Evolutionary conservation across 2,329 filamentous ascomycete species (phyloP).

Genomic region (Albophoma yamanashiensis): DNA sequence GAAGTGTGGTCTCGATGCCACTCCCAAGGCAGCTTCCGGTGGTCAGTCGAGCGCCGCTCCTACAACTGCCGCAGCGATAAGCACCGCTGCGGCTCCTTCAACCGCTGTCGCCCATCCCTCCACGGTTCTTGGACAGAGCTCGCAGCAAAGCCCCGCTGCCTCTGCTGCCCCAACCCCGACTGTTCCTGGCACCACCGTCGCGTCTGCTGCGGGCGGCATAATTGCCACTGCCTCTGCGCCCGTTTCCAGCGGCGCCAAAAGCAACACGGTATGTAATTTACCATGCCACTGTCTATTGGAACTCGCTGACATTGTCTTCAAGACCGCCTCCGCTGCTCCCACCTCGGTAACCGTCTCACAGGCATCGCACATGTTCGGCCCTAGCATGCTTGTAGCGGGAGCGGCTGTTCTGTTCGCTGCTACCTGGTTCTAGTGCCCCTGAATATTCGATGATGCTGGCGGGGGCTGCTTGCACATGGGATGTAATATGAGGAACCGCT

Average conservation of each 20-base stretch:
- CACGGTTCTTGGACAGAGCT: neutral
- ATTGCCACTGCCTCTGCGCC: conserved; percentile 1
- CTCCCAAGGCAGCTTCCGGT: conserved; percentile 9
- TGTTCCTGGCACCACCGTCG: neutral
- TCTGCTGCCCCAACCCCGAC: conserved; percentile 1
- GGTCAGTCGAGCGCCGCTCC: conserved; percentile 3
- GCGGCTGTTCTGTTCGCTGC: conserved; percentile 2
- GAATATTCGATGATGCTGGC: neutral
- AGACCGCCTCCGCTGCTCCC: conserved; percentile 1
- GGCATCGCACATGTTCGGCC: neutral
- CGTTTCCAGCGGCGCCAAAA: neutral
- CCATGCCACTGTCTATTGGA: neutral
- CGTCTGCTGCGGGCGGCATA: neutral
- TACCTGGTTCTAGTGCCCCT: conserved; percentile 8
- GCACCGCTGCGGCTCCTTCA: conserved; percentile 1
- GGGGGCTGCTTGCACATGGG: neutral
- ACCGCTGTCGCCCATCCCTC: neutral
- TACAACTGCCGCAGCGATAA: neutral
- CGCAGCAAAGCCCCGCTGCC: neutral
- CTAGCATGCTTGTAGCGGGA: conserved; percentile 5
- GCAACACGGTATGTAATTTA: neutral
- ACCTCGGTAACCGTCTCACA: conserved; percentile 4
- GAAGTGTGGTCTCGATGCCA: conserved; percentile 17
- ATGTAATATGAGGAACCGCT: neutral
- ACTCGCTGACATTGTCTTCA: neutral